These are phyloP conservation scores for Pouteria campechiana DNA, from an alignment of 179 eudicot genomes.

Conservation along the genomic window DNA sequence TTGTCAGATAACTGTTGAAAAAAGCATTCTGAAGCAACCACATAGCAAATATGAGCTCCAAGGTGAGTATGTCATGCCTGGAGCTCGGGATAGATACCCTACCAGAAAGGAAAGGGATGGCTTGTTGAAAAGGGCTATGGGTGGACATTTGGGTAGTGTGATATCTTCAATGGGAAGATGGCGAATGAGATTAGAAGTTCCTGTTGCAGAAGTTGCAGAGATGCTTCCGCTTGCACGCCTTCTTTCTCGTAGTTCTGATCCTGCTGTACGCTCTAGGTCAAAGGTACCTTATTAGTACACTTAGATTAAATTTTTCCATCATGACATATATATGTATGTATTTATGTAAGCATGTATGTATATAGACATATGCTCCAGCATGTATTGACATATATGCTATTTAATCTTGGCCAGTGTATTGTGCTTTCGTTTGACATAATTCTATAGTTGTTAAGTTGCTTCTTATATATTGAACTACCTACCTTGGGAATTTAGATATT, in stretches of 20 bases:
- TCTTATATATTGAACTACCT: too few species aligned
- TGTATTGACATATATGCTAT: too few species aligned
- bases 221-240: slow-evolving; percentile 99
- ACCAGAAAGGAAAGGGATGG: slow-evolving; percentile 50
- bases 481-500: too few species aligned
- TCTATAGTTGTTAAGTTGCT: too few species aligned
- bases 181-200: slow-evolving; percentile 98
- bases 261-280: slow-evolving; percentile 91
- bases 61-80: slow-evolving; percentile 98
- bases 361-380: too few species aligned
- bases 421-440: too few species aligned
- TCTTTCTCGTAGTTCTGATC: slow-evolving; percentile 92
- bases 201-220: slow-evolving; percentile 96
- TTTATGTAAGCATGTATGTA: too few species aligned
- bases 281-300: too few species aligned
- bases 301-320: too few species aligned
- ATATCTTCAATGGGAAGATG: slow-evolving; percentile 99
- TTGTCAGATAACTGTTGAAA: slow-evolving; percentile 85
- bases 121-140: slow-evolving; percentile 76
- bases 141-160: slow-evolving; percentile 82
- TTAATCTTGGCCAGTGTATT: too few species aligned
- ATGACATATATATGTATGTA: too few species aligned
- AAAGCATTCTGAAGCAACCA: slow-evolving; percentile 88
- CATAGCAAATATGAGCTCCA: slow-evolving; percentile 93
- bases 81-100: slow-evolving; percentile 72